Base-by-base conservation (phyloP, 148 eudicot genomes). In the Talinum fruticosum region DNA sequence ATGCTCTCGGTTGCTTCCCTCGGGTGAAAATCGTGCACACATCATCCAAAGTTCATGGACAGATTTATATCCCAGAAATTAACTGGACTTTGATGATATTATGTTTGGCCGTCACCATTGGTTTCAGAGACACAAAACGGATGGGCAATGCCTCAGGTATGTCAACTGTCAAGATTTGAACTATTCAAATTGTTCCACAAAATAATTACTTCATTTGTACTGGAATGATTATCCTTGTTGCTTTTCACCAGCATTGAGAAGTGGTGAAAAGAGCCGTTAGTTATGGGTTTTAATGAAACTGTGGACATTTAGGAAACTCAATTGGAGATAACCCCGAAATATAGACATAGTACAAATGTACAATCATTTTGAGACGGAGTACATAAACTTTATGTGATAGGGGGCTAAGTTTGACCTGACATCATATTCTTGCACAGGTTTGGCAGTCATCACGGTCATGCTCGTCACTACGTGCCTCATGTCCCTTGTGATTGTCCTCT, bases 391-490 rank as follows among this genome's bases (percentile, higher is more conserved):
- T 41, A 38, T 38, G 8, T 12, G 47, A 41, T 8, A 14, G 19
- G 23, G 16, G 57, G 15, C 57, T 62, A 62, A 8, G 13, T 62
- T 62, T 28, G 12, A 24, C 3, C 13, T 62, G 32, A 26, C 16
- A 12, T 62, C 14, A 33, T 62, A 19, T 62, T n/a, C 49, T 72
- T 59, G 29, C 78, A 70, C 87, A 96, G 99, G 99, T 90, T 86
- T 96, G 83, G 99, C 99, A 34, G 97, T 93, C 67, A 96, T 96
- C 78, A 96, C 99, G 0, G 99, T 96, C 29, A 96, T 96, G 99
- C 85, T 96, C 71, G 99, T 96, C 41, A 96, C 99, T 35, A 96
- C 99, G 2, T 96, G 99, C 86, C 89, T 96, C 34, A 96, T 96
- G 99, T 96, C 97, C 19, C 92, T 96, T 0, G 97, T 96, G 0